A percentile compares a stretch with the other conserved stretches of the same genome.
Evolutionary conservation across 1,284 basidiomycete species (phyloP).

Genomic region (Ceratobasidium papillatum): DNA sequence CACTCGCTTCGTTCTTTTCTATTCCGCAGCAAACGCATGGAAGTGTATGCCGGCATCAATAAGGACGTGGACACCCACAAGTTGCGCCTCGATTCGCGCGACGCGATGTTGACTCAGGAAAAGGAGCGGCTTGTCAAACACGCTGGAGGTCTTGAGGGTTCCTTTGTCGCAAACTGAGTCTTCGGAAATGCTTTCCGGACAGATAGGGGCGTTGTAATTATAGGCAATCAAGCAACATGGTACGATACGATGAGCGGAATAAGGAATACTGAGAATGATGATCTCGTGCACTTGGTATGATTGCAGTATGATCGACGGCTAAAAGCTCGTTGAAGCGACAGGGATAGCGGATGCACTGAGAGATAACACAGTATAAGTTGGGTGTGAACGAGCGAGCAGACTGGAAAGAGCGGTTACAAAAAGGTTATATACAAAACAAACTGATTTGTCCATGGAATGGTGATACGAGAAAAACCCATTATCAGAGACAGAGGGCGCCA

Average conservation of each 20-base stretch:
- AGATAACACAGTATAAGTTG: conserved; percentile 32
- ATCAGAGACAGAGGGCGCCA: conserved; percentile 1
- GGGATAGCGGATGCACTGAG: neutral
- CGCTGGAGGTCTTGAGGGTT: conserved; percentile 18
- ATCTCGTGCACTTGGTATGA: neutral
- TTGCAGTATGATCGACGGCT: neutral
- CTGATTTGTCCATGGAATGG: conserved; percentile 12
- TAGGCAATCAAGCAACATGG: neutral
- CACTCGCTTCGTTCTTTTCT: neutral
- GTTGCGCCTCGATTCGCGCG: conserved; percentile 4
- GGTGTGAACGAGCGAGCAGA: conserved; percentile 17
- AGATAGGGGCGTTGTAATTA: neutral
- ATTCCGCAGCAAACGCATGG: conserved; percentile 29
- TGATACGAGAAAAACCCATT: neutral
- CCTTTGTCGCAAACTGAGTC: neutral
- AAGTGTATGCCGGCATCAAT: conserved; percentile 30
- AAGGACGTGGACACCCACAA: conserved; percentile 22
- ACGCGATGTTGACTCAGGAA: conserved; percentile 9
- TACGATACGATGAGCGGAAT: conserved; percentile 5
- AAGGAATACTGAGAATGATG: conserved; percentile 4
- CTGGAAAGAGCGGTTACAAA: conserved; percentile 17
- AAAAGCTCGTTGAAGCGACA: neutral
- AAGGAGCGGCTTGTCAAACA: conserved; percentile 29
- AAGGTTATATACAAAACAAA: conserved; percentile 34
- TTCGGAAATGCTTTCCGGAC: neutral